Evolutionary conservation across 129 eudicot genomes (phyloP).

Genomic region (Tagetes patula): DNA sequence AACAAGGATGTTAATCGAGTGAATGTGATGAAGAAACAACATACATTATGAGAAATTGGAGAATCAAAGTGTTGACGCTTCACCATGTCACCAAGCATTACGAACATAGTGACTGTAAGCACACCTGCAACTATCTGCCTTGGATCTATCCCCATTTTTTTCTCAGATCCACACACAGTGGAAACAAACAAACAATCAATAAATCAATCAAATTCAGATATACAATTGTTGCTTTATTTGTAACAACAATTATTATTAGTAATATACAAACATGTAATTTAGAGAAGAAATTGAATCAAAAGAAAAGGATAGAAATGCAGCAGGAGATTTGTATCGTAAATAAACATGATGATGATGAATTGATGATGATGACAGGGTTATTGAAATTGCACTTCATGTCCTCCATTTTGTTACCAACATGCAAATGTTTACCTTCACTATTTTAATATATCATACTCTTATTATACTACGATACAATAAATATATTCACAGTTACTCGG

Average conservation of each 20-base stretch:
- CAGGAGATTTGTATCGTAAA: no score
- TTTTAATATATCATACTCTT: no score
- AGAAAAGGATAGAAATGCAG: slow-evolving; percentile 5
- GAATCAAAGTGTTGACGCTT: slow-evolving; percentile 84
- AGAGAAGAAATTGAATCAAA: neutral
- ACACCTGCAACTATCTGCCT: slow-evolving; percentile 87
- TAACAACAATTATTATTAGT: neutral
- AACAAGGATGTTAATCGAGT: neutral
- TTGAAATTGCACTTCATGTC: slow-evolving; percentile 31
- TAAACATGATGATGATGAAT: no score
- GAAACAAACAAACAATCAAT: neutral
- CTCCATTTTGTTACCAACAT: slow-evolving; percentile 1
- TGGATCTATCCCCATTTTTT: slow-evolving; percentile 66
- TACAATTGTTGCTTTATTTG: neutral
- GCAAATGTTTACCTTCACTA: neutral
- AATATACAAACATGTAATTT: slow-evolving; percentile 1
- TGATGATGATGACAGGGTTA: slow-evolving; percentile 23
- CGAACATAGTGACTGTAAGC: slow-evolving; percentile 87
- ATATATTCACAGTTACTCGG: no score
- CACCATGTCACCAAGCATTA: slow-evolving; percentile 95
- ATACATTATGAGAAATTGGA: slow-evolving; percentile 48
- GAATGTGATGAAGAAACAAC: neutral
- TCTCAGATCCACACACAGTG: slow-evolving; percentile 40
- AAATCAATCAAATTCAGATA: slow-evolving; percentile 3
- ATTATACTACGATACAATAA: no score